Base-by-base conservation (phyloP, 495 filamentous ascomycete genomes). In the Bombardia bombarda region DNA sequence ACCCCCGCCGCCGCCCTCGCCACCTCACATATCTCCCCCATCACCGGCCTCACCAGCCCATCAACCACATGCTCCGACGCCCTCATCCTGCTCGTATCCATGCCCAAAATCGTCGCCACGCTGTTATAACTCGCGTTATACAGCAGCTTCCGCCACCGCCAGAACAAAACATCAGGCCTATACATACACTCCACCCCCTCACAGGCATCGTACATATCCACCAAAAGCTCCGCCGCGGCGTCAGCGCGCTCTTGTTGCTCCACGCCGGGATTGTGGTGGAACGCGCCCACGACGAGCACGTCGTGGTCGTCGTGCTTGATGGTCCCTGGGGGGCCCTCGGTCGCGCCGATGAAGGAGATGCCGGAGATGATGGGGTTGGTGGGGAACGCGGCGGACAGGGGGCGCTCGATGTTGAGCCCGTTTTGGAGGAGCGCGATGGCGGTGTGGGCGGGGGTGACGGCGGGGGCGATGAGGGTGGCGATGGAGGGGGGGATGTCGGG, bases 371-470 rank as follows among this genome's bases (percentile, higher is more conserved):
- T 49, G 3, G 67, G 56, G 40, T 75, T 83, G 0, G 44, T 14
- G 0, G 78, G 77, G 49, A 77, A 82, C 0, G 56, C 53, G 2
- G 46, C 39, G 24, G 73, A 46, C 12, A 82, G 47, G 0, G 77
- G 79, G 3, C 63, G 64, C 49, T 83, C 79, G 49, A 83, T 80
- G 48, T 77, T 75, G 10, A 83, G 61, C 2, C 79, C 80, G 47
- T 83, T 84, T 52, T 83, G 80, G 23, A 77, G 61, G 1, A 84
- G 65, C 0, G 78, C 61, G 32, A 83, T 73, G 4, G 61, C 58
- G 1, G 78, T 74, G 24, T 70, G 53, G 2, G 64, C 55, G 0
- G 65, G 58, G 0, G 69, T 71, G 4, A 81, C 58, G 14, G 70
- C 73, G 2, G 75, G 67, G 0, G 25, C 32, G 26, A 82, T 69